Evolutionary conservation across 1,139 yeast species (phyloP), one percentile per base, ranked within the genome.

Genomic region (Magnusiomyces fungicola): DNA sequence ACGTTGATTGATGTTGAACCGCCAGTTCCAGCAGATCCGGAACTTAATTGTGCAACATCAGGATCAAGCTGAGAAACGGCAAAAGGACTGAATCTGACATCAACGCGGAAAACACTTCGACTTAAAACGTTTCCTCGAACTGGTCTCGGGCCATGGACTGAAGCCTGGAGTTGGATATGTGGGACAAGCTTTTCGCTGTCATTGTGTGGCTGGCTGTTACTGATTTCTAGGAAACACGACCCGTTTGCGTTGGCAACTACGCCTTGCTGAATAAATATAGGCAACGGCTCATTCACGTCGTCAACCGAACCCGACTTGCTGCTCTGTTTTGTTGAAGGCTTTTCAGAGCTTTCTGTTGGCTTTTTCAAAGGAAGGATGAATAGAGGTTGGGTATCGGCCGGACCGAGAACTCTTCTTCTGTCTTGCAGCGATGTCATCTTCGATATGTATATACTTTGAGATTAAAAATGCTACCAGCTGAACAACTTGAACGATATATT

Each of bases 141-240:
- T 5, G 97, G 96, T 56, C 92, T 75, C 10, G 97, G 97, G 0
- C 97, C 97, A 65, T 83, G 87, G 0, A 90, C 83, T 1, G 89
- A 76, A 1, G 83, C 82, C 53, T 83, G 80, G 6, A 89, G 68
- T 38, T 81, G 73, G 29, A 79, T 77, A 47, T 75, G 38, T 5
- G 38, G 38, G 7, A 19, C 21, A 10, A 18, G 38, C 23, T 34
- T 34, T 34, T 34, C 38, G 38, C 10, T 34, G n/a, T 34, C 23
- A 5, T 34, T 34, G 16, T 34, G 23, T 18, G 19, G 19, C 23
- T 23, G 16, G 22, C 23, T 34, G 23, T 34, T 75, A 16, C 78
- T 83, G 12, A 76, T 73, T 64, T 90, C 97, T 36, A 87, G 64
- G 59, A 83, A 85, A 12, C 94, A 77, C 9, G 96, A 87, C 1